Base-by-base conservation (phyloP, 208 protist species). In the Leishmania aethiopica region DNA sequence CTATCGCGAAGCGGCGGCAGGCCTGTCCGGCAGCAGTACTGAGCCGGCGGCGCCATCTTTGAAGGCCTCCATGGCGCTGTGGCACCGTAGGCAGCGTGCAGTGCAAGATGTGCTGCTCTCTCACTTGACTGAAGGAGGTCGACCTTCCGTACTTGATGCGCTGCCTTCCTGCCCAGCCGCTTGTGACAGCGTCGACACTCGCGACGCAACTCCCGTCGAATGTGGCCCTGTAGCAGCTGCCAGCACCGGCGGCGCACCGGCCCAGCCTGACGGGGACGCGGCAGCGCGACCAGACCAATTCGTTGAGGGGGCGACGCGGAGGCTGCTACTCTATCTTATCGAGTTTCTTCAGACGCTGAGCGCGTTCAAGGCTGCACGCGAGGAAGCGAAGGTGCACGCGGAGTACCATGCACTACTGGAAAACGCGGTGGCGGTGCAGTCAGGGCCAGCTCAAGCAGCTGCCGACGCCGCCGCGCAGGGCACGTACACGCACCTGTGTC, bases 381-480 rank as follows among this genome's bases (percentile, higher is more conserved):
- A 77, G 73, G 73, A 77, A 35, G 73, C 8, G 17, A 77, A 35
- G 13, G n/a, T 77, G 51, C 73, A 62, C 15, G 73, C n/a, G 28
- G 51, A 77, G 51, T 77, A 77, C 73, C n/a, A n/a, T n/a, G 73
- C 73, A 55, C 73, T 77, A 32, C 32, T 37, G 8, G 73, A 45
- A 22, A 40, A 17, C 45, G 28, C 51, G 17, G 25, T 28, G n/a
- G 11, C 51, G 7, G 51, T n/a, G 32, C 32, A 40, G 47, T 53
- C 73, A 62, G 17, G 22, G 8, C 2, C 73, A 28, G 49, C 1
- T 28, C 25, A 67, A 6, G 19, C 47, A n/a, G 73, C 0, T 19
- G 51, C 51, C 22, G 49, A 47, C 49, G 25, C 28, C 53, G 32
- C 32, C 3, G 47, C 53, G n/a, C 73, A 57, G n/a, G 73, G 62